Evolutionary conservation across 768 basidiomycete species (phyloP).

Genomic region (Fistulinella prunicolor): DNA sequence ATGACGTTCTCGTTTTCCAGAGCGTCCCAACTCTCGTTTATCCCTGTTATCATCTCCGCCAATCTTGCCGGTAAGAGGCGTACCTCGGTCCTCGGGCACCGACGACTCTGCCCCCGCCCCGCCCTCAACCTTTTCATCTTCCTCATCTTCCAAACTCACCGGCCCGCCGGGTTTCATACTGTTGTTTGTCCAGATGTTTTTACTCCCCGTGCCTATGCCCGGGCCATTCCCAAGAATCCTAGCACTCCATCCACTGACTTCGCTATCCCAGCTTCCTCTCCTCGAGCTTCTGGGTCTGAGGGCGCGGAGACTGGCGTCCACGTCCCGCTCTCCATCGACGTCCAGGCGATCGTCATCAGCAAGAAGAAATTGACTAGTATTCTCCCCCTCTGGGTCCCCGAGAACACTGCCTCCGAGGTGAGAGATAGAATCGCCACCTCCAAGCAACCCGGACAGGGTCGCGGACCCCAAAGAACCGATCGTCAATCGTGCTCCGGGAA

Average conservation of each 20-base stretch:
- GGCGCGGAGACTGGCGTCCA: constrained; percentile 88
- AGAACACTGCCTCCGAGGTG: constrained; percentile 64
- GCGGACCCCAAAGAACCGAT: constrained; percentile 42
- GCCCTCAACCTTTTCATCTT: constrained; percentile 30
- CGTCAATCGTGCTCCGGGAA: constrained; percentile 54
- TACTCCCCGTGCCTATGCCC: constrained; percentile 47
- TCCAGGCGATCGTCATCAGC: constrained; percentile 66
- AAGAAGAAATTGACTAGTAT: constrained; percentile 62
- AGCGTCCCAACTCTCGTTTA: constrained; percentile 2
- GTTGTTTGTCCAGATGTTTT: constrained; percentile 59
- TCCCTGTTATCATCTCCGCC: constrained; percentile 6
- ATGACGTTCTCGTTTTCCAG: constrained; percentile 4
- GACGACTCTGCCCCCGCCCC: constrained; percentile 10
- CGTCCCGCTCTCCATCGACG: constrained; percentile 52
- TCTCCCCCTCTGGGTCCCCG: constrained; percentile 54
- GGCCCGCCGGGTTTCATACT: constrained; percentile 56
- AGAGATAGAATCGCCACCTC: constrained; percentile 60
- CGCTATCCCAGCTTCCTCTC: constrained; percentile 90
- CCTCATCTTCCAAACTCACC: constrained; percentile 46
- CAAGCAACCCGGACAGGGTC: constrained; percentile 49
- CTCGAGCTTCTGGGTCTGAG: constrained; percentile 81
- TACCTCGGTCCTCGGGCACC: constrained; percentile 8
- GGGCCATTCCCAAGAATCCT: constrained; percentile 47
- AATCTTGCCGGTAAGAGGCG: neutral
- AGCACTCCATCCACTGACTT: constrained; percentile 86